Base-by-base conservation (phyloP, 345 rosid genomes). In the Citrus australasica region DNA sequence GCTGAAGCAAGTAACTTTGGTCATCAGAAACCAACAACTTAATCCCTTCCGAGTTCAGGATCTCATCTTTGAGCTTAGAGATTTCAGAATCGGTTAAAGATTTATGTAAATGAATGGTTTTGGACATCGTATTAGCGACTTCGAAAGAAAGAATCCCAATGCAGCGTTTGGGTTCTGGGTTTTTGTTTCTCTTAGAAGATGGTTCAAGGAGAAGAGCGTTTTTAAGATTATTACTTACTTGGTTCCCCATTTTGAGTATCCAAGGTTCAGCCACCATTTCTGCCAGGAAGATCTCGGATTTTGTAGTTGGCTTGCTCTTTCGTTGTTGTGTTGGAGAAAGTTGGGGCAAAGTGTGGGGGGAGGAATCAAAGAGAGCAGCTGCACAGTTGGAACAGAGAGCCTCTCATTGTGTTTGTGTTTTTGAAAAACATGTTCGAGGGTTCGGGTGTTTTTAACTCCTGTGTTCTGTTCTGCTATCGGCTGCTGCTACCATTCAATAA, bases 201-300 rank as follows among this genome's bases (percentile, higher is more conserved):
- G 87, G 78, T 67, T 95, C 97, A 2, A 85, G 85, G 73, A 90
- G 95, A 25, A 95, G 84, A 51, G 95, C 97, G 79, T 90, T 93
- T 85, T 93, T 95, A 69, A 93, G 91, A 89, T 95, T 93, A 62
- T 82, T 51, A 81, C 98, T 95, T 58, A 95, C 99, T 90, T 95
- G 99, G 92, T 90, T 95, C 22, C 99, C 89, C 97, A 95, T 92
- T 84, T 85, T 95, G 75, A 95, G 81, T 65, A 95, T 87, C 99
- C 98, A 95, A 92, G 97, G 82, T 69, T 95, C 97, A 42, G 95
- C 94, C 82, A 95, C 98, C 99, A 95, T 95, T 77, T 89, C 86
- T 79, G 84, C 67, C 55, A 3, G 4, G 8, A 62, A 48, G 78
- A 75, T 75, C 78, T 21, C 46, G 37, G 60, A 61, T 25, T 11